Percentiles rank a stretch among this genome's conserved stretches.
These are phyloP conservation scores for Vigna angularis DNA, from an alignment of 306 rosid genomes.

Conservation along the genomic window DNA sequence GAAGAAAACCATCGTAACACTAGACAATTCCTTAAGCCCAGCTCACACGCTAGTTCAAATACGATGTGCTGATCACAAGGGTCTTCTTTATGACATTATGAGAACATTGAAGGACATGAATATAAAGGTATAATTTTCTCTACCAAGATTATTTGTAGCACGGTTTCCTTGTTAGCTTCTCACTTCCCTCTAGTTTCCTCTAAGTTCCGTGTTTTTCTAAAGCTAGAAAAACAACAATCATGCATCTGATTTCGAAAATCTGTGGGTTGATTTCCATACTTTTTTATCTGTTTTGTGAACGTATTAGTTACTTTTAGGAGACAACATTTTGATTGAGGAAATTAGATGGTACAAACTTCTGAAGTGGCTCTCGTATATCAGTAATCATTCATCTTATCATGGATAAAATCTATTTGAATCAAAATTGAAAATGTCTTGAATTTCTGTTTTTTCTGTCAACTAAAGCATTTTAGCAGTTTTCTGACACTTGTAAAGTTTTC, in stretches of 20 bases:
- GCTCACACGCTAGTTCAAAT: constrained; percentile 79
- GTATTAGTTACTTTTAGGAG: constrained; percentile 9
- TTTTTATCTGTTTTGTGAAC: neutral
- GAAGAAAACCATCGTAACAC: constrained; percentile 58
- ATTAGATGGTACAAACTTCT: constrained; percentile 22
- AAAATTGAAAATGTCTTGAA: constrained; percentile 10
- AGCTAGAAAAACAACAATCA: constrained; percentile 7
- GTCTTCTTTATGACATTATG: constrained; percentile 77
- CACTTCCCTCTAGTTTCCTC: neutral
- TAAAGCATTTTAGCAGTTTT: constrained; percentile 3
- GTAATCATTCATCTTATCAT: neutral
- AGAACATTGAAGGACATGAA: constrained; percentile 78
- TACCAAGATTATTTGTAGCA: neutral
- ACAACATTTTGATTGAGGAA: neutral
- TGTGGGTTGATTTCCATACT: neutral
- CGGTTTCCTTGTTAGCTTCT: constrained; percentile 12
- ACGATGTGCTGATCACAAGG: constrained; percentile 73
- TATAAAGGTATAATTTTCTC: constrained; percentile 59
- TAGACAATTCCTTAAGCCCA: constrained; percentile 80
- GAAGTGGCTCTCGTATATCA: constrained; percentile 4
- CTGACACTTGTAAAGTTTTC: constrained; percentile 31
- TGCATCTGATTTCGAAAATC: neutral
- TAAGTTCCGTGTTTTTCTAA: constrained; percentile 19
- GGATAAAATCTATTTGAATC: neutral
- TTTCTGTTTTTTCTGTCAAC: constrained; percentile 1